Conservation (phyloP, 2,329 filamentous ascomycete genomes). For the Pochonia chlamydosporia region DNA sequence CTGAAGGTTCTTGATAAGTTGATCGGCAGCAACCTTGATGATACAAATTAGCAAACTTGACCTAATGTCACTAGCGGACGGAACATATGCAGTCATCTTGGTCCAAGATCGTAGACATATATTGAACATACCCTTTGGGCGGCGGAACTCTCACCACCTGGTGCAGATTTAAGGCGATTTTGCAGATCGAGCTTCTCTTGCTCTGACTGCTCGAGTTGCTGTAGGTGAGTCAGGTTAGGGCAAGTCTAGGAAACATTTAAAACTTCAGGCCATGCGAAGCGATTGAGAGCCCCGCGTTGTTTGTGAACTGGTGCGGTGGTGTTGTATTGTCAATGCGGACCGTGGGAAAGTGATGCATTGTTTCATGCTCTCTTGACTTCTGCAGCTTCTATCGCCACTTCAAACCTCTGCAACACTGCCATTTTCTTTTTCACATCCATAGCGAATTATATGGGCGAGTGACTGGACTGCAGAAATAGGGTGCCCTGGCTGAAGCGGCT, state of each 20-base stretch:
- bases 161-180: slow-evolving; percentile 46
- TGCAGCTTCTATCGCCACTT: background rate
- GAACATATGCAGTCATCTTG: background rate
- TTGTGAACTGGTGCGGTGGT: no score
- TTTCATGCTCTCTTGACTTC: background rate
- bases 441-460: background rate
- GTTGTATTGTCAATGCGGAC: no score
- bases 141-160: slow-evolving; percentile 41
- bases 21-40: slow-evolving; percentile 42
- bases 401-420: background rate
- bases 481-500: background rate
- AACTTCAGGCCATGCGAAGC: background rate
- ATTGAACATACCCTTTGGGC: slow-evolving; percentile 46
- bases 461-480: background rate
- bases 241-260: background rate
- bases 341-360: no score
- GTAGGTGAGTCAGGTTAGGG: slow-evolving; percentile 6
- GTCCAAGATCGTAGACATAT: background rate
- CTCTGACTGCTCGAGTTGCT: slow-evolving; percentile 56
- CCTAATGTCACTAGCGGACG: no score
- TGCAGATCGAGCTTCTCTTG: slow-evolving; percentile 51
- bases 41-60: background rate
- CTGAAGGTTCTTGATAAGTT: slow-evolving; percentile 62
- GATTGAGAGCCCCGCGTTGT: background rate
- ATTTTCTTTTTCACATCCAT: background rate